Evolutionary conservation across 495 filamentous ascomycete species (phyloP), one percentile per base, ranked within the genome.

Genomic region (Aspergillus taichungensis): DNA sequence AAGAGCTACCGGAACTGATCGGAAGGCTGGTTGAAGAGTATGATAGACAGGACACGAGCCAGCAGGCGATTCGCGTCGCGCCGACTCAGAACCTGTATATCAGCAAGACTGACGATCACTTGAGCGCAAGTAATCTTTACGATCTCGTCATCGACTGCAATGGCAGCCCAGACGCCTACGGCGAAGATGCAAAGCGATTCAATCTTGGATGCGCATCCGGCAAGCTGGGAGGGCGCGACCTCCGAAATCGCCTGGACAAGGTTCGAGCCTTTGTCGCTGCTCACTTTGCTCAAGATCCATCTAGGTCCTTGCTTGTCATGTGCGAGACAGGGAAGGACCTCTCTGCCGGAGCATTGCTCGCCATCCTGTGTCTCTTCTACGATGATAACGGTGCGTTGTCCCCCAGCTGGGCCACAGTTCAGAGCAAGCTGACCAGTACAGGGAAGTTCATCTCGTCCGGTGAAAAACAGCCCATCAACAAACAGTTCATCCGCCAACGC

Each of bases 221-320:
- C 12, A 95, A 94, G 57, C 50, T 78, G 34, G 88, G 86, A 0
- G 85, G 84, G 58, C 77, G 86, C n/a, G 75, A 82, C 55, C 67
- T 95, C 31, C 78, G 88, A 9, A 64, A 72, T 5, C 76, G 82
- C 13, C 61, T 95, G 35, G 75, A 67, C 44, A 62, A 63, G 50
- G 68, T 72, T 41, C 76, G 37, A 51, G 54, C 40, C 56, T 91
- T 53, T 68, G 71, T 57, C 48, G 66, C 30, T 5, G 52, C 52
- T 7, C 60, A 61, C 13, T 50, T 70, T 13, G 55, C 34, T n/a
- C 40, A 47, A 5, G 41, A 67, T 40, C 45, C 67, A 5, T 52
- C 58, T 12, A 54, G 46, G 32, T 62, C 59, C 11, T 58, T 84
- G 13, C 56, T 84, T 8, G 65, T 87, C 34, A 72, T 69, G 18